These are phyloP conservation scores for Inonotus hispidus DNA, from an alignment of 1,284 basidiomycete genomes.

Conservation along the genomic window DNA sequence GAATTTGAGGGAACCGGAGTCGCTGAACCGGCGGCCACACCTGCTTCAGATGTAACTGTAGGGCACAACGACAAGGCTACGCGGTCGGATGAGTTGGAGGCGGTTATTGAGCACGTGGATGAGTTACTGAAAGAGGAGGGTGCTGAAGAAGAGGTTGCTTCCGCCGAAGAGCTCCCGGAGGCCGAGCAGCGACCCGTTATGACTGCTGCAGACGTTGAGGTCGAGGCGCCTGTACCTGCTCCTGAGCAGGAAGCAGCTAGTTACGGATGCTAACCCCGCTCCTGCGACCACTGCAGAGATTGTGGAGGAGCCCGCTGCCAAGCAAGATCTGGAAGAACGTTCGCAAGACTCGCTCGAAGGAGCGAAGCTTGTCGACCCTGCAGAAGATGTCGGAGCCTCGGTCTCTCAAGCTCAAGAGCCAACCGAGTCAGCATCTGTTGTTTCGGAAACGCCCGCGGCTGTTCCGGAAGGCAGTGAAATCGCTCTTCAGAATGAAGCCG, in stretches of 20 bases:
- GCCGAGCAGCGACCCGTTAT: not conserved
- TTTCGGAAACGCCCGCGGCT: not conserved
- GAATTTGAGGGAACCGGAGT: not conserved
- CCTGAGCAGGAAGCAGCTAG: not conserved
- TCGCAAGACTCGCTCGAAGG: not conserved
- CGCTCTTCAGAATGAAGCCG: not conserved
- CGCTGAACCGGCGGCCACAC: not conserved
- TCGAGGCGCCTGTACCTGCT: not conserved
- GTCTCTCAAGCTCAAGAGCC: not conserved
- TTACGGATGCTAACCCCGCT: not conserved
- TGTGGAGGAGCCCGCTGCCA: not conserved
- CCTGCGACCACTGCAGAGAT: not conserved
- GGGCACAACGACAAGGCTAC: not conserved
- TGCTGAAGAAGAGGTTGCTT: not conserved
- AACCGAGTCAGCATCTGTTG: not conserved
- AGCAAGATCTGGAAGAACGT: not conserved
- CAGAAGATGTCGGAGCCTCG: not conserved
- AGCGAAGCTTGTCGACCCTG: not conserved
- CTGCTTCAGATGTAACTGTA: not conserved
- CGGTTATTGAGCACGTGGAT: not conserved
- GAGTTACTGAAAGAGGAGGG: not conserved
- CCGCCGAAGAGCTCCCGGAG: not conserved
- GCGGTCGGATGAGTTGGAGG: not conserved
- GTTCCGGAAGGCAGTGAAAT: not conserved
- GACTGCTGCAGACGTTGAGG: not conserved